Evolutionary conservation across 345 rosid species (phyloP), one percentile per base, ranked within the genome.

Genomic region (Fremontodendron californicum): DNA sequence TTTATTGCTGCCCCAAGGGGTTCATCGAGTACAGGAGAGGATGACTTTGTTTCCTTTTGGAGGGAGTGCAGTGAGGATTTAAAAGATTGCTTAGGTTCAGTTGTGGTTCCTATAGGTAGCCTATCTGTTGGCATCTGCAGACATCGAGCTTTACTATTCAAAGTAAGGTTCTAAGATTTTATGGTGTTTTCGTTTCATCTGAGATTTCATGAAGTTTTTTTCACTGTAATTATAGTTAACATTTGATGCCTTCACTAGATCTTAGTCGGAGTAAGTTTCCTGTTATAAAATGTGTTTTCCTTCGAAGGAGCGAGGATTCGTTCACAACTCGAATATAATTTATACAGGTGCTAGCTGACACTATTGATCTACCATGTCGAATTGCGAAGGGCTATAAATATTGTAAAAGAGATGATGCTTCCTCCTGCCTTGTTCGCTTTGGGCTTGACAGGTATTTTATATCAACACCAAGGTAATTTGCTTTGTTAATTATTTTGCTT

Each of bases 351-450:
- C 87, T 96, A 57, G 98, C 99, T 70, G 99, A 96, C 78, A 76
- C 87, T 21, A 89, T 96, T 83, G 96, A 94, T 88, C 81, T 96
- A 79, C 99, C 99, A 7, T 94, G 99, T 89, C 98, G 99, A 72
- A 92, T 94, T 85, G 99, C 96, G 25, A 96, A 89, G 78, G 98
- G 99, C 63, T 96, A 98, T 88, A 96, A 86, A 81, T 92, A 94
- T 85, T 96, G 99, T 79, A 90, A 83, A 75, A 85, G 91, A 77
- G 89, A 88, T 69, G 90, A 96, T 87, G 98, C 97, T 78, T 84
- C 99, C 65, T 96, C 99, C 12, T 93, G 99, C 85, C 98, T 96
- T 81, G 97, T 96, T 83, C 92, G 94, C 64, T 94, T 92, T 86
- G 97, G 96, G 79, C 87, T 89, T 85, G 97, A 96, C 84, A 91